Percentiles rank a stretch among this genome's conserved stretches.
These are phyloP conservation scores for Hymenoscyphus repandus DNA, from an alignment of 2,329 filamentous ascomycete genomes.

Conservation along the genomic window DNA sequence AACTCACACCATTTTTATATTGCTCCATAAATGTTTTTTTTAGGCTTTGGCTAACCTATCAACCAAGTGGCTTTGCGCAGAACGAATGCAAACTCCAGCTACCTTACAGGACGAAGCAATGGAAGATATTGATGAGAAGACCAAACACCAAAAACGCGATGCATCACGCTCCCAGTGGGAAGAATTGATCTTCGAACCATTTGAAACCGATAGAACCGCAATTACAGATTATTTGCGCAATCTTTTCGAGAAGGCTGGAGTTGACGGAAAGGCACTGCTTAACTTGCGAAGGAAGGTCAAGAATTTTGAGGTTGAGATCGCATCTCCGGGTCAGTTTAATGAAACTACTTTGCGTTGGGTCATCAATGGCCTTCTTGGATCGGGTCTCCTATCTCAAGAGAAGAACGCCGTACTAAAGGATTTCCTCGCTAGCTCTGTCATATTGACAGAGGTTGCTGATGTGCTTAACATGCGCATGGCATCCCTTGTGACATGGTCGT, in stretches of 20 bases:
- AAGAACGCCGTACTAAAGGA: slow-evolving; percentile 46
- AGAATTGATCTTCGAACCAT: slow-evolving; percentile 45
- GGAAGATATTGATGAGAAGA: slow-evolving; percentile 34
- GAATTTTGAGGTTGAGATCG: slow-evolving; percentile 30
- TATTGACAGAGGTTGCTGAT: slow-evolving; percentile 49
- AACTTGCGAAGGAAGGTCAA: slow-evolving; percentile 36
- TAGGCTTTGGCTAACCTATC: no score
- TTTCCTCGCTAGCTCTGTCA: slow-evolving; percentile 42
- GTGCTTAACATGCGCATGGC: slow-evolving; percentile 52
- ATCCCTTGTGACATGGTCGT: slow-evolving; percentile 46
- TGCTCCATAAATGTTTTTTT: no score
- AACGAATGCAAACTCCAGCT: no score
- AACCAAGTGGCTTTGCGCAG: no score
- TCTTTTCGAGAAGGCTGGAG: slow-evolving; percentile 38
- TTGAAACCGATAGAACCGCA: slow-evolving; percentile 38
- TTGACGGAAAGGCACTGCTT: slow-evolving; percentile 38
- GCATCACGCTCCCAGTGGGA: slow-evolving; percentile 51
- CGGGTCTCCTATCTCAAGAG: slow-evolving; percentile 46
- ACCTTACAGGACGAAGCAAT: slow-evolving; percentile 6
- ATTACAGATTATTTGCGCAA: slow-evolving; percentile 46
- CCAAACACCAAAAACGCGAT: slow-evolving; percentile 46
- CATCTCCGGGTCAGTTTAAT: slow-evolving; percentile 34
- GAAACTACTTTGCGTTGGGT: slow-evolving; percentile 37
- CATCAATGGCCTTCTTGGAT: slow-evolving; percentile 44
- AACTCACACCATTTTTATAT: no score